Evolutionary conservation across 2,329 filamentous ascomycete genomes (phyloP).

Genomic region (Lithohypha guttulata): DNA sequence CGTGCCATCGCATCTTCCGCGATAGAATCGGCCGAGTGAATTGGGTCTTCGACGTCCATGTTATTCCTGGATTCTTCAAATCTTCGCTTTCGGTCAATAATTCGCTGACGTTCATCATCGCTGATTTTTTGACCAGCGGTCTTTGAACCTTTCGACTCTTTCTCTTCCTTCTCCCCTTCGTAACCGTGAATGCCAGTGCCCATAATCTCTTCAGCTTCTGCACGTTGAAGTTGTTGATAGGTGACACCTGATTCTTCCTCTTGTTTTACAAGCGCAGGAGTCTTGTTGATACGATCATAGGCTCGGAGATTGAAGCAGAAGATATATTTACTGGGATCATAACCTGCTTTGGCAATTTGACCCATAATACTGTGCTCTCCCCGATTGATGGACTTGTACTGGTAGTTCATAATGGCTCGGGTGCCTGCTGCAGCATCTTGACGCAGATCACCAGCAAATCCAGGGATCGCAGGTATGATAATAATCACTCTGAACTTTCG

Average conservation of each 20-base stretch:
- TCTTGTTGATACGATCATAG: constrained; percentile 86
- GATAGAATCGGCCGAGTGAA: constrained; percentile 40
- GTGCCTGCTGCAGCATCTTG: constrained; percentile 76
- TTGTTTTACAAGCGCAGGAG: constrained; percentile 57
- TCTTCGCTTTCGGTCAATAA: constrained; percentile 35
- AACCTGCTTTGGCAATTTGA: constrained; percentile 44
- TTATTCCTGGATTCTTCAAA: constrained; percentile 37
- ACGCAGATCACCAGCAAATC: constrained; percentile 83
- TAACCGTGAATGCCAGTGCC: constrained; percentile 57
- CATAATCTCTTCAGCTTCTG: constrained; percentile 84
- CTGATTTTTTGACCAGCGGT: constrained; percentile 14
- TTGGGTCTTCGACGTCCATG: constrained; percentile 40
- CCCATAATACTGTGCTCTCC: constrained; percentile 86
- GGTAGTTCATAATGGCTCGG: constrained; percentile 94
- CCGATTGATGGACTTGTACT: constrained; percentile 90
- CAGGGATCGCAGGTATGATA: constrained; percentile 80
- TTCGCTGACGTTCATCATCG: constrained; percentile 32
- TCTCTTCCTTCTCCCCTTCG: constrained; percentile 27
- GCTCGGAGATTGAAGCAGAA: constrained; percentile 91
- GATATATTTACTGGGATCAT: constrained; percentile 51
- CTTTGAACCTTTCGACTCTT: constrained; percentile 10
- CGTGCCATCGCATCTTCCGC: constrained; percentile 76
- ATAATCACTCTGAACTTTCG: constrained; percentile 87
- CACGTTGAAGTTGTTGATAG: constrained; percentile 78
- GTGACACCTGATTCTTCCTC: constrained; percentile 73